Evolutionary conservation across 257 asterid species (phyloP), one percentile per base, ranked within the genome.

Genomic region (Vinca minor): DNA sequence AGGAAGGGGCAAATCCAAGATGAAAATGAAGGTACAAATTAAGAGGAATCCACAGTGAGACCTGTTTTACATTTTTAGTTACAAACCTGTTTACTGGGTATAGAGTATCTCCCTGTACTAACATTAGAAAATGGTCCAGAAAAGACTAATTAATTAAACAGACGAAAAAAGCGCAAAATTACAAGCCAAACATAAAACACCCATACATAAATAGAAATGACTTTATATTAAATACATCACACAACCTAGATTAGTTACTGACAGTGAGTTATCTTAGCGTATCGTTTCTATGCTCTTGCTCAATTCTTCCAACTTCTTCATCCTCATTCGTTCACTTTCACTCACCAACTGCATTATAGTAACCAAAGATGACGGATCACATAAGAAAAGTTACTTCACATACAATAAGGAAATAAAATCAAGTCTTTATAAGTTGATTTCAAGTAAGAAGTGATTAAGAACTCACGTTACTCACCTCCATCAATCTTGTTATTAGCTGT

Each of bases 221-320:
- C 67, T 75, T 72, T 55, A 85, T 79, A 85, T 79, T 86, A 86
- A 70, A 85, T 84, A 85, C 94, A 83, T 73, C 89, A 88, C 92
- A 77, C 87, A 58, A 71, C 83, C 86, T 77, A 82, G 72, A 56
- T 81, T 74, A 81, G 78, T 80, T 57, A 58, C 52, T 73, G 54
- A 58, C 7, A 65, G 76, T 39, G 59, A 57, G 71, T 63, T 79
- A 63, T 28, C 56, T 79, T 60, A 73, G 55, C 66, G 84, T 73
- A 83, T 74, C 9, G 89, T 81, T 81, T 93, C 97, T 74, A 89
- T 79, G 88, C 89, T 93, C 96, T 93, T 93, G 97, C 95, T 87
- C 84, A 93, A 92, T 84, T 93, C 98, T 77, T 89, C 98, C 89
- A 93, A 73, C 71, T 93, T 93, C 86, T 84, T 89, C 90, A 93